Evolutionary conservation across 129 eudicot genomes (phyloP), one percentile per base, ranked within the genome.

Genomic region (Apium graveolens): DNA sequence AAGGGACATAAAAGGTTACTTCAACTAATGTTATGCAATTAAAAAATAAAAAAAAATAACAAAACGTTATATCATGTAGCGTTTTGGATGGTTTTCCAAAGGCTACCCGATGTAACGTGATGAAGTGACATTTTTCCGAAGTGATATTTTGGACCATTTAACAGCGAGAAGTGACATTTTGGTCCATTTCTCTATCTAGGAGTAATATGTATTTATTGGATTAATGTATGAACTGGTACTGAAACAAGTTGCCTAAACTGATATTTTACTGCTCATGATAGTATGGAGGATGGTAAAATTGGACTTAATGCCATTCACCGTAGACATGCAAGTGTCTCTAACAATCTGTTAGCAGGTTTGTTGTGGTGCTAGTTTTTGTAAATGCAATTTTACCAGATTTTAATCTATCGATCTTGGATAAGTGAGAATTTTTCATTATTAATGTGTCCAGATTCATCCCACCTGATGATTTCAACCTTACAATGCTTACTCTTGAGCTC

Each of bases 251-350:
- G 24, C 83, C 93, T 94, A 91, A 87, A 94, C 92, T 75, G 18
- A 73, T 27, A 42, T 75, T 44, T 73, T 80, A 94, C 98, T 84
- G 84, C 87, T 18, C 85, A 92, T 70, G 91, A 92, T 20, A 82
- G 80, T 77, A 79, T 96, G 41, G 85, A 86, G 34, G 85, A 73
- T 78, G 97, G 99, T 66, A 82, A 86, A 49, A 78, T 96, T 51
- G 97, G 78, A 71, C 97, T 96, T 79, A 96, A 96, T 89, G 91
- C 96, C 49, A 87, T 92, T 78, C 99, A 96, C 73, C 82, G 99
- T 26, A 93, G 97, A 16, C 86, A 84, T 80, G 92, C 93, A 26
- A 90, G 84, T 86, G 97, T 96, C 79, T 96, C 99, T 38, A 81
- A 93, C 4, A 96, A 73, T 70, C 93, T 37, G 91, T 91, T 26